Base-by-base conservation (phyloP, 2,329 filamentous ascomycete species). In the Alternaria arborescens region DNA sequence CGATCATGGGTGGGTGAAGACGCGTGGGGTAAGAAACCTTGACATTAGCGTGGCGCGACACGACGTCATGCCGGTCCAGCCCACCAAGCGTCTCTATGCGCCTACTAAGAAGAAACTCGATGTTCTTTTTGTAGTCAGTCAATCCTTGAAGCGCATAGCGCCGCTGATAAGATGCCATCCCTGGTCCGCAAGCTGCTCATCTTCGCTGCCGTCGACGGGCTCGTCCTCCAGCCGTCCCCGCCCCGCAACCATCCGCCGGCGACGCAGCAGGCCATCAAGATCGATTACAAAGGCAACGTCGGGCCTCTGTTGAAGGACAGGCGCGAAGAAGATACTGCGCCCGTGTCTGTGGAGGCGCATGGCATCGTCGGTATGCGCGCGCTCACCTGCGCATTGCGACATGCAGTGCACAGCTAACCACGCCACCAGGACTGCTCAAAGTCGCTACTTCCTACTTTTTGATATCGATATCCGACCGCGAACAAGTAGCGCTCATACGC, bases 401-500 rank as follows among this genome's bases (percentile, higher is more conserved):
- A 30, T 41, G 22, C 38, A 12, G 20, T 22, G 22, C 18, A 16
- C 26, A n/a, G 26, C 44, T 64, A 16, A 60, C 46, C 48, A 40
- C 44, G 24, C 18, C 22, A n/a, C n/a, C 51, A 98, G 94, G 95
- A 22, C 82, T 99, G 1, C 86, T 99, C 44, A 92, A 89, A 36
- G 87, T 98, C 61, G 91, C 93, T 22, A 91, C 89, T 38, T 86
- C 89, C 28, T 91, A 89, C 65, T 98, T 94, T 78, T 86, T 99
- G 7, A 87, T 99, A 59, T 90, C 92, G 11, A 96, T 99, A 71
- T 93, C 90, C 22, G 87, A 89, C 59, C 91, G 94, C 47, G 87
- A 96, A 72, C 92, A 97, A 77, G 93, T 98, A 51, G 95, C 95
- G 3, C 90, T 94, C 66, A 88, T 98, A 51, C 88, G 89, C 66